phyloP scores from a whole-genome alignment of 31 red algal genomes.

The Asparagopsis taxiformis region DNA sequence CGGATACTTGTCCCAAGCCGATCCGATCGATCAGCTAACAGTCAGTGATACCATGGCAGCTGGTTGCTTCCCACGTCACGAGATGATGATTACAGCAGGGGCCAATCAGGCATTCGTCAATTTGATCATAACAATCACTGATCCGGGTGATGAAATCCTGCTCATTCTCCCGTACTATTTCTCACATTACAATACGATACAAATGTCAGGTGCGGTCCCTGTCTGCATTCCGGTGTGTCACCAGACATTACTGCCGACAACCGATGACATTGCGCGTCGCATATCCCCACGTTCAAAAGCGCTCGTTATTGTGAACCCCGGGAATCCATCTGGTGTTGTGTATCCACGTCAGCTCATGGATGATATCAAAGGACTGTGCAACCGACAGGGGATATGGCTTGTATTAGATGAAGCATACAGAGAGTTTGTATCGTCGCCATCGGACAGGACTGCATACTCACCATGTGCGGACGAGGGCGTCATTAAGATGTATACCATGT shows the following conservation, averaged over 20 bases:
- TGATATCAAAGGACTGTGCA: conserved; percentile 27
- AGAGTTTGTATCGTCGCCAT: conserved; percentile 51
- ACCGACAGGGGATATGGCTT: conserved; percentile 55
- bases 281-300: conserved; percentile 20
- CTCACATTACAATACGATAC: conserved; percentile 54
- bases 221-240: conserved; percentile 11
- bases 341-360: conserved; percentile 9
- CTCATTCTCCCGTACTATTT: conserved; percentile 83
- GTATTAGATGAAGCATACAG: conserved; percentile 80
- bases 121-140: conserved; percentile 42
- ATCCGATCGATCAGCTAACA: no score
- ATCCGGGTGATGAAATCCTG: conserved; percentile 65
- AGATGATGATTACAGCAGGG: conserved; percentile 50
- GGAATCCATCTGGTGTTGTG: conserved; percentile 77
- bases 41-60: no score
- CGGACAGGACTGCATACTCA: conserved; percentile 6
- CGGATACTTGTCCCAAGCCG: no score
- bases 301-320: conserved; percentile 65
- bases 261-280: background rate
- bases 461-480: background rate
- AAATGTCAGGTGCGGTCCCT: conserved; percentile 22
- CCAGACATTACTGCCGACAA: conserved; percentile 2
- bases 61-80: conserved; percentile 18
- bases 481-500: conserved; percentile 62
- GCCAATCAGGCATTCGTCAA: conserved; percentile 56